phyloP scores from a whole-genome alignment of 371 early-diverging fungal species.

The Coemansia sp. region DNA sequence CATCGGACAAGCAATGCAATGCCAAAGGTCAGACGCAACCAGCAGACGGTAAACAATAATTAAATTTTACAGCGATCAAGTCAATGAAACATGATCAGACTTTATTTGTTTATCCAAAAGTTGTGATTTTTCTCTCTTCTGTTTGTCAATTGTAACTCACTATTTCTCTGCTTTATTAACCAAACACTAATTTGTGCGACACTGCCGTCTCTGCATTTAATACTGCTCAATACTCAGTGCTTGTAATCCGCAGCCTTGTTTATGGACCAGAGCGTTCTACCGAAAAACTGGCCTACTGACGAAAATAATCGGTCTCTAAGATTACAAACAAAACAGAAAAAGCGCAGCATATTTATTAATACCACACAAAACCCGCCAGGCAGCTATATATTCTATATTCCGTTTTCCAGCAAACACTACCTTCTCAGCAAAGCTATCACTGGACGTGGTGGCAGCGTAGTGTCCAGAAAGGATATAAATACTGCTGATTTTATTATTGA shows the following conservation, averaged over 20 bases:
- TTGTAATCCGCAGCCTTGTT: background rate
- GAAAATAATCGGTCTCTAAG: background rate
- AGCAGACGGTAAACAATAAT: background rate
- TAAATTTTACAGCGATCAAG: background rate
- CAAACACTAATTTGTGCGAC: too few relatives aligned
- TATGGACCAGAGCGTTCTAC: background rate
- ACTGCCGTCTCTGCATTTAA: background rate
- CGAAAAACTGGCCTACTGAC: background rate
- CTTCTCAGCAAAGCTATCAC: constrained; percentile 2
- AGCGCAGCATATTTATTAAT: background rate
- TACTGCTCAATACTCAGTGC: background rate
- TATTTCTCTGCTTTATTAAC: background rate
- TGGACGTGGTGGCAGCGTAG: constrained; percentile 4
- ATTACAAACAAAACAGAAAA: background rate
- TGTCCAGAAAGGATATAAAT: background rate
- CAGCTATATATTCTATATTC: constrained; percentile 7
- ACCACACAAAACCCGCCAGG: background rate
- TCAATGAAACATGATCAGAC: background rate
- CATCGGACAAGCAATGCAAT: background rate
- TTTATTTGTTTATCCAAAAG: background rate
- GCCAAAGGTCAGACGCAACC: background rate
- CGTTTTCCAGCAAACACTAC: background rate
- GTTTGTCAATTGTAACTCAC: background rate
- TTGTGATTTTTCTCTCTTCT: background rate
- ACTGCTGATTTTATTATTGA: constrained; percentile 17